These are phyloP conservation scores for Clitopilus hobsonii DNA, from an alignment of 768 basidiomycete species.

Conservation along the genomic window DNA sequence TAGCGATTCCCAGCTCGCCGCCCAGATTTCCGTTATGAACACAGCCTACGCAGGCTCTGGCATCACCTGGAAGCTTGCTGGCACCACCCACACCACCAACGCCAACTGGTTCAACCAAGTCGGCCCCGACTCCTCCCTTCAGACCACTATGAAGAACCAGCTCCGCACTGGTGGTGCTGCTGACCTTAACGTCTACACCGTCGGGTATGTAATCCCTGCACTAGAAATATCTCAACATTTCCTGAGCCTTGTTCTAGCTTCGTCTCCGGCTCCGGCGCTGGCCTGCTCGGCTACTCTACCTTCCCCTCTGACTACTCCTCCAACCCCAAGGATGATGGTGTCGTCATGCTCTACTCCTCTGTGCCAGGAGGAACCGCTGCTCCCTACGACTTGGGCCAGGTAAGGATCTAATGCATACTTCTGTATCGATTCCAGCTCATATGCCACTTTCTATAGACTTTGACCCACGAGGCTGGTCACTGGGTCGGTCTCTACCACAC, in stretches of 20 bases:
- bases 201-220: conserved; percentile 32
- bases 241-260: conserved; percentile 22
- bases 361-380: conserved; percentile 37
- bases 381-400: conserved; percentile 39
- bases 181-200: conserved; percentile 47
- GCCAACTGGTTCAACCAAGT: conserved; percentile 43
- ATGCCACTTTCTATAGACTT: conserved; percentile 22
- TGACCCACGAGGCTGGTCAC: conserved; percentile 58
- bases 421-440: conserved; percentile 8
- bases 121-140: conserved; percentile 26
- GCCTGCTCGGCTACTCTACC: conserved; percentile 51
- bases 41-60: conserved; percentile 30
- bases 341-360: conserved; percentile 37
- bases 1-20: conserved; percentile 31
- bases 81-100: conserved; percentile 39
- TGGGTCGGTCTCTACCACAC: conserved; percentile 60
- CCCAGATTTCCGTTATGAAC: conserved; percentile 38
- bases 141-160: conserved; percentile 44
- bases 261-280: conserved; percentile 28
- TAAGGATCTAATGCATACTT: conserved; percentile 12
- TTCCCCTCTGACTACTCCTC: conserved; percentile 41
- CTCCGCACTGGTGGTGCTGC: conserved; percentile 35
- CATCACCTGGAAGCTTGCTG: conserved; percentile 34
- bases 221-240: not conserved
- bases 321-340: conserved; percentile 43